Base-by-base conservation (phyloP, 176 grass and related monocot species). In the Cocos nucifera region DNA sequence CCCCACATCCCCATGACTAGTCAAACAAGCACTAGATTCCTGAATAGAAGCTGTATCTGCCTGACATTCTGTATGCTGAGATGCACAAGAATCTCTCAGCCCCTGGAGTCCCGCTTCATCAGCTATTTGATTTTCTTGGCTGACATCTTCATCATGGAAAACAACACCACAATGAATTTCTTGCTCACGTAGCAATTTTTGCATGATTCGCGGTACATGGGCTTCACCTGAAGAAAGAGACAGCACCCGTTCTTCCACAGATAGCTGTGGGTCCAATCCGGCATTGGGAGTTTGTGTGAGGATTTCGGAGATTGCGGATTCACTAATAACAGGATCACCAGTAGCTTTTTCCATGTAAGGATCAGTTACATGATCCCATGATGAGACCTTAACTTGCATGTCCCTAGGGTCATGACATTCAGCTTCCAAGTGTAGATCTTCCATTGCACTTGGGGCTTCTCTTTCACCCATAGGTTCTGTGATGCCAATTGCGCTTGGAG, bases 21-120 rank as follows among this genome's bases (percentile, higher is more conserved):
- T 75, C 57, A 86, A 66, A 62, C 70, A 71, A n/a, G 75, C 58
- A 58, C 70, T 66, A 75, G 75, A 78, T 67, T 82, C 57, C 56
- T 82, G 69, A 17, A 65, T 56, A 63, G 69, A 81, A 61, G 64
- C n/a, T 3, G 24, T 77, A 65, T 74, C 69, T 21, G 57, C 24
- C 24, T 19, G 73, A 64, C 69, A 70, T 77, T 77, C 78, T 44
- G 35, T 44, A 44, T 12, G 10, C 10, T 44, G 35, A 44, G 9
- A 44, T 44, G 35, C 35, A 44, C 35, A 44, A 44, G 6, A 44
- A 1, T 28, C 76, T 54, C 7, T 32, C 58, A 7, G 25, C 24
- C 17, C 26, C n/a, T 3, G 3, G 4, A 39, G 4, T 61, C 30
- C 58, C 17, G 9, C 15, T 24, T 39, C 26, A 17, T n/a, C 27